These are phyloP conservation scores for Salix dunnii DNA, from an alignment of 345 rosid genomes.

Conservation along the genomic window DNA sequence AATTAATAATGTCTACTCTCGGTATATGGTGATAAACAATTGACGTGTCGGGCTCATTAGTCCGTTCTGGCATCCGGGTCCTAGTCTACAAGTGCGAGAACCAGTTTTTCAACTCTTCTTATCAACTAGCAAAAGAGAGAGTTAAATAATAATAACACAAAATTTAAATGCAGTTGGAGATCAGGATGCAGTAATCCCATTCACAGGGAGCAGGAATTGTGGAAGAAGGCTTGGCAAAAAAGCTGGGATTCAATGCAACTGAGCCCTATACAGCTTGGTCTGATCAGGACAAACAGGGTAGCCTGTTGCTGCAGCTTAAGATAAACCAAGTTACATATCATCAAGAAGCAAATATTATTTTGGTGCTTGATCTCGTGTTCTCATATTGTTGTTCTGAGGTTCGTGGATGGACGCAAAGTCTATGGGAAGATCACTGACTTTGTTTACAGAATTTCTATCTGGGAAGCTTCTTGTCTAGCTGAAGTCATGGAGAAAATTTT, in stretches of 20 bases:
- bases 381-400: not conserved
- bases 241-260: constrained; percentile 1
- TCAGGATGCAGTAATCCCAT: constrained; percentile 19
- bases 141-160: too few species aligned
- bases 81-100: too few species aligned
- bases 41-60: too few species aligned
- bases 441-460: not conserved
- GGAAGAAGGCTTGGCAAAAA: constrained; percentile 14
- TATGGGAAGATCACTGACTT: not conserved
- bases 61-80: too few species aligned
- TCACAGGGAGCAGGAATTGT: constrained; percentile 7
- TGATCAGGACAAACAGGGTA: not conserved
- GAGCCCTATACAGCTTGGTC: constrained; percentile 9
- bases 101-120: too few species aligned
- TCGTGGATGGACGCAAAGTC: not conserved
- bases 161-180: too few species aligned
- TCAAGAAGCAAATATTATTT: not conserved
- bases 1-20: too few species aligned
- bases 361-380: not conserved
- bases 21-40: too few species aligned
- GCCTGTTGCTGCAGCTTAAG: not conserved
- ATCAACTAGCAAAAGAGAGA: too few species aligned
- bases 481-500: too few species aligned
- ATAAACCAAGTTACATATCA: not conserved
- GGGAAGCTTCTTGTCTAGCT: not conserved